Conservation (phyloP, 768 basidiomycete genomes). For the Filobasidium wieringae region DNA sequence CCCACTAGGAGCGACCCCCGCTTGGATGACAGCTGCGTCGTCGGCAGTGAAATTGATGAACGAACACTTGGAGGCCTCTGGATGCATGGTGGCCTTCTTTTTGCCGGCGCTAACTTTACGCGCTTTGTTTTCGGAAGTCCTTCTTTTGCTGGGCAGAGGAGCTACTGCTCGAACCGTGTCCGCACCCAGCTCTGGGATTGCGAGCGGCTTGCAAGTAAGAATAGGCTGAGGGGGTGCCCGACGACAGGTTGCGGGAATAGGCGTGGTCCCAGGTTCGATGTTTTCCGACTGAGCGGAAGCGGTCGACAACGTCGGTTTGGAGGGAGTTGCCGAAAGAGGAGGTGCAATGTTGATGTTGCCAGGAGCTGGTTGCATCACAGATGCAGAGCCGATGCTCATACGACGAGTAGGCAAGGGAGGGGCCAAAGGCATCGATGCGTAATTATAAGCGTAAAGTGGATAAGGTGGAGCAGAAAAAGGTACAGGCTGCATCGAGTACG, state of each 20-base stretch:
- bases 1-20: slow-evolving; percentile 37
- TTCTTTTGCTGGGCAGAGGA: not conserved
- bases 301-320: too few species aligned
- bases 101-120: not conserved
- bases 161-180: not conserved
- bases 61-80: not conserved
- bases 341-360: not conserved
- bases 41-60: slow-evolving; percentile 39
- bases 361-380: too few species aligned
- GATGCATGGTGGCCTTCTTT: not conserved
- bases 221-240: not conserved
- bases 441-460: not conserved
- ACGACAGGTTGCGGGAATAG: not conserved
- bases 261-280: not conserved
- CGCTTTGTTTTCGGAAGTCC: not conserved
- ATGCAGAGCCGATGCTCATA: not conserved
- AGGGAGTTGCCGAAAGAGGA: not conserved
- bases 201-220: not conserved
- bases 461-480: not conserved
- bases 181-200: not conserved
- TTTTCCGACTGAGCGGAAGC: not conserved
- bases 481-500: not conserved
- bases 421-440: not conserved
- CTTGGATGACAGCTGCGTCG: slow-evolving; percentile 35
- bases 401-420: not conserved